Evolutionary conservation across 768 basidiomycete genomes (phyloP), one percentile per base, ranked within the genome.

Genomic region (Mycena haematopus): DNA sequence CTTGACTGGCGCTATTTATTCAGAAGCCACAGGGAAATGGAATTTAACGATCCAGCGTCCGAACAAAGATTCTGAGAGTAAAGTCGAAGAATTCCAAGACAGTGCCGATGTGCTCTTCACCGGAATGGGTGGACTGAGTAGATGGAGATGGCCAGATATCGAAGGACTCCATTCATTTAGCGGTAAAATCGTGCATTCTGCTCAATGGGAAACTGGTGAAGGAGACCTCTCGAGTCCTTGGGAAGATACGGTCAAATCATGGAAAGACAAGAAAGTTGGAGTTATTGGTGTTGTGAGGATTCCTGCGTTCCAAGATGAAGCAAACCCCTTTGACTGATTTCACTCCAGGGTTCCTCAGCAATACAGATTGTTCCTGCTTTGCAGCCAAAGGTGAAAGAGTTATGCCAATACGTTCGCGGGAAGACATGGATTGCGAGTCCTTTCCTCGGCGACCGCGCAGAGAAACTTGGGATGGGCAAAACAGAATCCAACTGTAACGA

Each of bases 61-160:
- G 15, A 53, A 42, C 25, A 53, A 53, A 25, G 45, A 46, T n/a
- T 22, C 50, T 7, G 61, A 65, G 57, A 70, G 69, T 19, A 68
- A 75, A 15, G 75, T 70, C 57, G 82, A 82, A 52, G 78, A 81
- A 64, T 77, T 86, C 45, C 81, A 82, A 25, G 86, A 88, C 64
- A 76, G 70, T 0, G 82, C 81, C 2, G 87, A 90, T 61, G 75
- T 89, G 0, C 76, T 90, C 36, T 79, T 90, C 52, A 82, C 81
- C 15, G 82, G 80, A n/a, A 71, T 82, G 21, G 87, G 87, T 5
- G 65, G 65, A 13, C 70, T 88, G 47, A 86, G 83, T 52, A 73
- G 84, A 8, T 89, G 87, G 87, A 76, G 80, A 27, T 90, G 87
- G 89, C 90, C 89, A 2, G 81, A 86, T 46, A 88, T 90, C 46